Evolutionary conservation across 2,329 filamentous ascomycete genomes (phyloP), one percentile per base, ranked within the genome.

Genomic region (Talaromyces sp.): DNA sequence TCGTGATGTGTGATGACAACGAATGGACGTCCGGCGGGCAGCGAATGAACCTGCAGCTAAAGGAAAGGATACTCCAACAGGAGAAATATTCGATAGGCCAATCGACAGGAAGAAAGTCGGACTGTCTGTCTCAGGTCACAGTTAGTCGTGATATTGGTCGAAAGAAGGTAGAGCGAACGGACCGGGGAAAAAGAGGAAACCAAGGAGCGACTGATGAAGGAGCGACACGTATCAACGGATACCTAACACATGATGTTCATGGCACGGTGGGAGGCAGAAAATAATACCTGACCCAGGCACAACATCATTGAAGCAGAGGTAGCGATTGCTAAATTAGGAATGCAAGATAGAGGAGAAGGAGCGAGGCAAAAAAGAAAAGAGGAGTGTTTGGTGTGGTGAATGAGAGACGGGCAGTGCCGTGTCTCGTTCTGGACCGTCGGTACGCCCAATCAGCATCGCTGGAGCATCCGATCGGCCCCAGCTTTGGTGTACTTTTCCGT

Each of bases 21-120:
- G 50, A 63, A 31, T 49, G 61, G 39, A 57, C 61, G 61, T 57
- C 41, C 39, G 39, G 49, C 61, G 49, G 50, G 39, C 25, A 62
- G 49, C 25, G 39, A 45, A 57, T 63, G 19, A 49, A 43, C 43
- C 61, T 41, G 47, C 49, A 62, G 61, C 39, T 41, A 56, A 56
- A 47, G 39, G 37, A 56, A 63, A n/a, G 25, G 50, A 63, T 47
- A 63, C 31, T 49, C 49, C 61, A 45, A 45, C 41, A 61, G 33
- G 45, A 49, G 47, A 41, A 61, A 22, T n/a, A 49, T 25, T 56
- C 47, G 7, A 10, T 31, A 50, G 22, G n/a, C 27, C 33, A 52
- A 47, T n/a, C 19, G 47, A 54, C 19, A 22, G 37, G 5, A 39
- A 8, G 41, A 41, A 62, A 43, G 27, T 13, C 31, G 31, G 41